A percentile compares a stretch with the other conserved stretches of the same genome.
These are phyloP conservation scores for Sonneratia alba DNA, from an alignment of 345 rosid genomes.

Conservation along the genomic window DNA sequence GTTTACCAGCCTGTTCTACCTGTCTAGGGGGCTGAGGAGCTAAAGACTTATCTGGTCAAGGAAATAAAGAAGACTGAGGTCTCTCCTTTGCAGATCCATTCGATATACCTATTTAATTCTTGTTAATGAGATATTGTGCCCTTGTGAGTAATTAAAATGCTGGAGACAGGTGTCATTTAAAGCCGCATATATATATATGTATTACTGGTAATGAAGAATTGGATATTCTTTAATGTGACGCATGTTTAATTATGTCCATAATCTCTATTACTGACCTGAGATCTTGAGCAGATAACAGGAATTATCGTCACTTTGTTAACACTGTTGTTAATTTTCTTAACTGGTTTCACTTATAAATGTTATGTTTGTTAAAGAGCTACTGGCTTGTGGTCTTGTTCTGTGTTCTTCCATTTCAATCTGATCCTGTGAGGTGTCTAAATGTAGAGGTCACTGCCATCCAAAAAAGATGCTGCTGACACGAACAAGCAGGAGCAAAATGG, in stretches of 20 bases:
- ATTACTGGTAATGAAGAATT: not conserved
- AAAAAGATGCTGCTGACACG: conserved; percentile 15
- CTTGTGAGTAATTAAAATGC: not conserved
- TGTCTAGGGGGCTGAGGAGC: conserved; percentile 35
- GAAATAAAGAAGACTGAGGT: conserved; percentile 47
- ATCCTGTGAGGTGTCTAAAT: not conserved
- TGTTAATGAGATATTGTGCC: not conserved
- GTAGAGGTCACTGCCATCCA: conserved; percentile 31
- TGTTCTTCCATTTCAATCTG: not conserved
- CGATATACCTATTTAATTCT: not conserved
- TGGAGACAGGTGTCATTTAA: not conserved
- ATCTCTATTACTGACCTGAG: not conserved
- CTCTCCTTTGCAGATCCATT: conserved; percentile 4
- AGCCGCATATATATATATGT: not conserved
- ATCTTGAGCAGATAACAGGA: not conserved
- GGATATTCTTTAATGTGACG: not conserved
- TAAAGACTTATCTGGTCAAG: conserved; percentile 29
- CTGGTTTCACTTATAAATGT: not conserved
- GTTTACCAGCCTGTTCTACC: not conserved
- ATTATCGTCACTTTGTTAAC: not conserved
- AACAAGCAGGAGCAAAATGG: conserved; percentile 25
- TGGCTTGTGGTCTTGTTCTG: not conserved
- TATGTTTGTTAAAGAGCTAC: not conserved
- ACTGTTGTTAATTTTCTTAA: not conserved
- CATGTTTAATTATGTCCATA: not conserved